Evolutionary conservation across 2,329 filamentous ascomycete species (phyloP), one percentile per base, ranked within the genome.

Genomic region (Penicillium sp.): DNA sequence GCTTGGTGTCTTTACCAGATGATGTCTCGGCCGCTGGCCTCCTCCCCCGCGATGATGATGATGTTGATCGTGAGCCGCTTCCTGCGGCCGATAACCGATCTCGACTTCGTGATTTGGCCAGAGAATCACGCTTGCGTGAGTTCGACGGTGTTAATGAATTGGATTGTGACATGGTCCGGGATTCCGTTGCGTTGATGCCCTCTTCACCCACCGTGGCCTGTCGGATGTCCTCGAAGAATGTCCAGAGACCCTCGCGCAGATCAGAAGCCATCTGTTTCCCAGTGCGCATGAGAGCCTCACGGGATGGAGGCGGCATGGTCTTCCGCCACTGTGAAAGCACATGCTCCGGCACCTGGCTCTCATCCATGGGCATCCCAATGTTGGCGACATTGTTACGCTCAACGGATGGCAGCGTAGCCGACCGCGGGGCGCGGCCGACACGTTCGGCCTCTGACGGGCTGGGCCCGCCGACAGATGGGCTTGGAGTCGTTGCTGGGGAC

Each of bases 171-270:
- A 67, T 58, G 50, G 65, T 62, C 51, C 74, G 60, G 54, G 72
- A 66, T 54, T 72, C 70, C 30, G 74, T 74, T 38, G 84, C 86
- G 54, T 79, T 84, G 56, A 90, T 83, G 14, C 86, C 89, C 74
- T 99, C 94, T 48, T 99, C 94, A 22, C 94, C 94, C 6, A 99
- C 91, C 0, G 94, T 96, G 13, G 92, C 95, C 72, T 97, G 94
- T 60, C 92, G 83, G 43, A 99, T 84, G 67, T 99, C 94, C 69
- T 97, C 94, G 53, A 96, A 85, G 72, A 99, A 99, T 1, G 90
- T 96, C 84, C 89, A 92, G 44, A 99, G 76, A 2, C 94, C 92
- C 46, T 94, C 84, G 68, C 87, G 90, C 70, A 99, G 85, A 72
- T 96, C 94, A 53, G 89, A 88, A 14, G 92, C 89, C 71, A 96